Percentiles rank a stretch among this genome's conserved stretches.
phyloP scores from a whole-genome alignment of 1,284 basidiomycete species.

The Inonotus obliquus region DNA sequence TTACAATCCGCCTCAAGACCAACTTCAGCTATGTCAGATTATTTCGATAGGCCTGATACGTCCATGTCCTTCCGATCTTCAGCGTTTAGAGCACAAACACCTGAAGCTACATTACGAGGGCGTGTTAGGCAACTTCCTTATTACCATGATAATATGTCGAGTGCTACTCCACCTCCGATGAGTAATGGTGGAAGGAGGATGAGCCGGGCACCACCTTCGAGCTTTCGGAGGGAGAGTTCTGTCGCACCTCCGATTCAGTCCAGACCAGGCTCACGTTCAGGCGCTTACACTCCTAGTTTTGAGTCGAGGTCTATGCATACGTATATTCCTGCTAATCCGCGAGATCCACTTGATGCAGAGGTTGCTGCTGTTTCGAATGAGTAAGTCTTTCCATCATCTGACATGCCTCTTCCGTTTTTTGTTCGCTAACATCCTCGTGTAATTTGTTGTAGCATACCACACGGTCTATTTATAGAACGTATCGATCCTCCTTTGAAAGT shows the following conservation, averaged over 20 bases:
- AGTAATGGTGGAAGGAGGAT: conserved; percentile 33
- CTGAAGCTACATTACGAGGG: conserved; percentile 55
- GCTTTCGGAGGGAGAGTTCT: conserved; percentile 52
- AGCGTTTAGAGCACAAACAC: conserved; percentile 59
- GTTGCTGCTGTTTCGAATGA: conserved; percentile 74
- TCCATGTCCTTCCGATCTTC: conserved; percentile 44
- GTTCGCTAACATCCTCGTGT: background rate
- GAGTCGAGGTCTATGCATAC: conserved; percentile 49
- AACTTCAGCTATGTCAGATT: conserved; percentile 64
- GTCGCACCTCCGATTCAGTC: conserved; percentile 34
- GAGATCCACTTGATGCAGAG: conserved; percentile 79
- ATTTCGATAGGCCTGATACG: conserved; percentile 45
- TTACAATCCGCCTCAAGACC: conserved; percentile 67
- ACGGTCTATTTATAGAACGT: conserved; percentile 72
- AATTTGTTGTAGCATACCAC: conserved; percentile 42
- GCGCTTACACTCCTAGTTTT: conserved; percentile 52
- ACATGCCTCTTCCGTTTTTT: background rate
- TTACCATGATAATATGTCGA: conserved; percentile 37
- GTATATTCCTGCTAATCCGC: conserved; percentile 65
- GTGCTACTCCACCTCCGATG: background rate
- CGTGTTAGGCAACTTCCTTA: conserved; percentile 51
- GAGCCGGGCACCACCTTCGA: conserved; percentile 62
- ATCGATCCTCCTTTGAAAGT: conserved; percentile 67
- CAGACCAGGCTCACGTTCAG: conserved; percentile 60
- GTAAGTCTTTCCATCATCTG: background rate